Conservation (phyloP, 768 basidiomycete genomes). For the Heimioporus sp. region DNA sequence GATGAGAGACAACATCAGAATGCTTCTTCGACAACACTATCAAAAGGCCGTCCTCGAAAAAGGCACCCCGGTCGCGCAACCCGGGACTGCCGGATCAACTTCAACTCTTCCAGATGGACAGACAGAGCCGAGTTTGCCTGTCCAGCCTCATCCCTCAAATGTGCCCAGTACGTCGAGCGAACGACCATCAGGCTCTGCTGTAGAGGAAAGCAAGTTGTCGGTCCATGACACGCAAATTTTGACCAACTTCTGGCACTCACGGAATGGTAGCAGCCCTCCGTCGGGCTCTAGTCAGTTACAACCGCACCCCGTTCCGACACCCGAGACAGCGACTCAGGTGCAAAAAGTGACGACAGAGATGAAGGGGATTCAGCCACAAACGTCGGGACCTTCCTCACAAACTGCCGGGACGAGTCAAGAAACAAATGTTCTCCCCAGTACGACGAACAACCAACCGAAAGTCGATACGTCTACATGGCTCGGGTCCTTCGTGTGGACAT, state of each 20-base stretch:
- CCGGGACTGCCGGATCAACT: not conserved
- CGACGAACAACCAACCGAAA: not conserved
- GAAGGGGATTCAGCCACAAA: conserved; percentile 31
- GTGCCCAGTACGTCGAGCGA: conserved; percentile 3
- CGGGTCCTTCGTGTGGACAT: conserved; percentile 46
- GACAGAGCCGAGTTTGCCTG: conserved; percentile 9
- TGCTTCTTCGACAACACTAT: conserved; percentile 13
- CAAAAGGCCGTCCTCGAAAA: conserved; percentile 11
- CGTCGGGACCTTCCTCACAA: conserved; percentile 14
- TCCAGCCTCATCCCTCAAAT: conserved; percentile 9
- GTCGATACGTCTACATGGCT: conserved; percentile 38
- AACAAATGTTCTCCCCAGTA: conserved; percentile 1
- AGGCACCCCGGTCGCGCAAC: conserved; percentile 7
- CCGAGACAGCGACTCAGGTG: conserved; percentile 40
- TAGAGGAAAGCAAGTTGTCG: conserved; percentile 21
- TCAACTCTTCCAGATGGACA: conserved; percentile 1
- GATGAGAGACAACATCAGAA: conserved; percentile 10
- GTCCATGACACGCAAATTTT: conserved; percentile 24
- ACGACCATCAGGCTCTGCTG: not conserved
- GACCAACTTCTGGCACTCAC: conserved; percentile 27
- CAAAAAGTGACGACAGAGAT: conserved; percentile 46
- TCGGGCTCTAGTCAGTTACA: conserved; percentile 16
- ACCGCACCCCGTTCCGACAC: not conserved
- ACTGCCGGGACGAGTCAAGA: conserved; percentile 18
- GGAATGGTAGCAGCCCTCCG: conserved; percentile 10